These are phyloP conservation scores for Discostella stelligeroides DNA, from an alignment of 108 stramenopile species.

Conservation along the genomic window DNA sequence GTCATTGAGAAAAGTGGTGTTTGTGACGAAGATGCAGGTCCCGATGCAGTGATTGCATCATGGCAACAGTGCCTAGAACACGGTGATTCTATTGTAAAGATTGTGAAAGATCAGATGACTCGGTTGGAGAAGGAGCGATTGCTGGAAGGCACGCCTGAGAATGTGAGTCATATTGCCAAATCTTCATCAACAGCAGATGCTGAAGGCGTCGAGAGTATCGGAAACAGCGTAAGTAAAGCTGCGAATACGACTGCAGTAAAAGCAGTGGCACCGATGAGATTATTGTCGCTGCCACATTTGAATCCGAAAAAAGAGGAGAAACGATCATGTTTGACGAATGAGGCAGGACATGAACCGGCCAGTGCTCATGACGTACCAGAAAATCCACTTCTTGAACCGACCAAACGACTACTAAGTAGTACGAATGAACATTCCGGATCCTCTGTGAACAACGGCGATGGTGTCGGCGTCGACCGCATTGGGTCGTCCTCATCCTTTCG, in stretches of 20 bases:
- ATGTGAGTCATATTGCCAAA: background rate
- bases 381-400: background rate
- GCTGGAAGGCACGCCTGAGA: background rate
- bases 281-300: constrained; percentile 11
- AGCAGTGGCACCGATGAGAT: background rate
- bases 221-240: background rate
- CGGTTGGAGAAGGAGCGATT: constrained; percentile 9
- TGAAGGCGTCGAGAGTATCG: background rate
- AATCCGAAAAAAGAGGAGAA: background rate
- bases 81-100: constrained; percentile 12
- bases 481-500: constrained; percentile 3
- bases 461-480: background rate
- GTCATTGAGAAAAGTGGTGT: background rate
- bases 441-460: background rate
- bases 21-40: background rate
- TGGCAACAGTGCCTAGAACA: constrained; percentile 15
- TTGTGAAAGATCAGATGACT: constrained; percentile 11
- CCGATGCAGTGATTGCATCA: constrained; percentile 13
- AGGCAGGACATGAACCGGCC: background rate
- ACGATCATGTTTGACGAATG: background rate
- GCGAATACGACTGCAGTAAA: background rate
- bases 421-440: background rate
- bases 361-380: background rate
- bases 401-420: constrained; percentile 7
- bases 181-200: background rate